Base-by-base conservation (phyloP, 306 rosid species). In the Lithocarpus polystachyus region DNA sequence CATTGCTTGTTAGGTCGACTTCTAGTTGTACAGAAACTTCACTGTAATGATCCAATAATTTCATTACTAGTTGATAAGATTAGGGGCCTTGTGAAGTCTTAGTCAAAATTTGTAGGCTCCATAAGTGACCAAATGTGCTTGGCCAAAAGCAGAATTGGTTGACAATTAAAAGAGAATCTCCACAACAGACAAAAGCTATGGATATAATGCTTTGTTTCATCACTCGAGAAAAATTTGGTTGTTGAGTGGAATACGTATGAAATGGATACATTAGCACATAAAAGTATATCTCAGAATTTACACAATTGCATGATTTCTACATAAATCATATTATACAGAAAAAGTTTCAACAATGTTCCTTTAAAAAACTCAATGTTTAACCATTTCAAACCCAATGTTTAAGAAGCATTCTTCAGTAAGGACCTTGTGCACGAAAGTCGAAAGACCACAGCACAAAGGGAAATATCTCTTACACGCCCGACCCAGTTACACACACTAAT, bases 101-200 rank as follows among this genome's bases (percentile, higher is more conserved):
- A 3, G 43, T 53, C 29, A 20, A 60, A 23, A 84, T 70, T 76
- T 56, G 77, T 40, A 35, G 59, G 24, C 56, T 62, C 11, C 43
- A 68, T 18, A 61, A 73, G 76, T 74, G 82, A 69, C 71, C 75
- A 79, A 83, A 29, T 56, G 72, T 75, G 87, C 75, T 60, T 79
- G 35, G 45, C 29, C 2, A 77, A 84, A 68, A 73, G 77, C 79
- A 19, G 70, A 62, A 43, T 68, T 73, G 24, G 76, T 17, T 23
- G 29, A 56, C 56, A 55, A 24, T 53, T 57, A 67, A 40, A 40
- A 40, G 45, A 8, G 45, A 40, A 40, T 40, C 45, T 40, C 45
- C 45, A 8, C 45, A 31, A 57, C 37, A 20, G 79, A 84, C 87
- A 20, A 73, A 48, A 71, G 79, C 29, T 19, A 72, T 73, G 43